Evolutionary conservation across 768 basidiomycete genomes (phyloP), one percentile per base, ranked within the genome.

Genomic region (Rubroboletus pulcherrimus): DNA sequence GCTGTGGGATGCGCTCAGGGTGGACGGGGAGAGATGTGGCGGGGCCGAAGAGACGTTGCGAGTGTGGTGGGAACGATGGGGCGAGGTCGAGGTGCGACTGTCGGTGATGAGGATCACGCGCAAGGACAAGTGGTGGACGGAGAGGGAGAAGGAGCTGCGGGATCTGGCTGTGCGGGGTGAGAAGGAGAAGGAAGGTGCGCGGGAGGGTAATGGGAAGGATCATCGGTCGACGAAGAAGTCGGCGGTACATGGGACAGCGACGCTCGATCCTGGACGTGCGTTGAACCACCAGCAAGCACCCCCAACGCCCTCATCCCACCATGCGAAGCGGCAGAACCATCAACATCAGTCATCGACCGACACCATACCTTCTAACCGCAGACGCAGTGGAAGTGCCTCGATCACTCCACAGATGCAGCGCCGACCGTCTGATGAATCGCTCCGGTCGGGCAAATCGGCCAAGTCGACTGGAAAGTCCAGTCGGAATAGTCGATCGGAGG

Each of bases 1-100:
- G n/a, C 71, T 93, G n/a, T 93, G 91, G 91, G 87, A 91, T 56
- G 88, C 86, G 66, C 71, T 89, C n/a, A 74, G 80, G 10, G 83
- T 87, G 5, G 87, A 88, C 19, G 85, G 84, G 2, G 85, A 87
- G 73, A 69, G 80, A 73, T 85, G 85, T 57, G 83, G 79, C 0
- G 85, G 83, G 7, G 78, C 78, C 6, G 78, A 77, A 9, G 90
- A 91, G 74, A 92, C 91, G 21, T 64, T 84, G 29, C 75, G 75
- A 0, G 86, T 91, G 10, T 93, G 91, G 90, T 75, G 77, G 65
- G 74, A 75, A 38, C 74, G 91, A 15, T 92, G 84, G 82, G 74
- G 67, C 12, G 87, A 88, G 39, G 85, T 89, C 38, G 85, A 85
- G 58, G 76, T 71, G 33, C 71, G 77, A 3, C 59, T 85, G 42